A percentile compares a stretch with the other conserved stretches of the same genome.
phyloP scores from a whole-genome alignment of 2,329 filamentous ascomycete species.

The Curvularia eragrostidis region DNA sequence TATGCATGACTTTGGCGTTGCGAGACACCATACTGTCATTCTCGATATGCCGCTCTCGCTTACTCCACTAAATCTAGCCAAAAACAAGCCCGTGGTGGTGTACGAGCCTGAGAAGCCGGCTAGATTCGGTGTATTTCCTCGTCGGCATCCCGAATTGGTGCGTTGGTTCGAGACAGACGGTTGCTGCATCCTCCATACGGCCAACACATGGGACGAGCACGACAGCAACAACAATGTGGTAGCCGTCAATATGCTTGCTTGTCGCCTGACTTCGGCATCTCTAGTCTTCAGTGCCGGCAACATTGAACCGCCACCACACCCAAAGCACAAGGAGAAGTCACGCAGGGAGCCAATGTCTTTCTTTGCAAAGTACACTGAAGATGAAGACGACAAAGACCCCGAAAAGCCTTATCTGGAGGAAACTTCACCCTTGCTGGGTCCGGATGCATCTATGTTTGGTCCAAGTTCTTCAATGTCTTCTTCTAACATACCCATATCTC shows the following conservation, averaged over 20 bases:
- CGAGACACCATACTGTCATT: conserved; percentile 67
- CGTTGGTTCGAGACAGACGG: conserved; percentile 72
- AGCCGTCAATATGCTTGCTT: conserved; percentile 69
- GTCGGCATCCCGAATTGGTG: conserved; percentile 63
- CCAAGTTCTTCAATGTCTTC: conserved; percentile 17
- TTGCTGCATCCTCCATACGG: conserved; percentile 75
- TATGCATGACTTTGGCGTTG: conserved; percentile 80
- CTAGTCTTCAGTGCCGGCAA: conserved; percentile 71
- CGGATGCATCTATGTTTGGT: conserved; percentile 1
- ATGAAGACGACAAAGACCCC: conserved; percentile 30
- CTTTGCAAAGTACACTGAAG: conserved; percentile 55
- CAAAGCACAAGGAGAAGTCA: conserved; percentile 15
- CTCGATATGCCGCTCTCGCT: conserved; percentile 72
- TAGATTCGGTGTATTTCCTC: conserved; percentile 72
- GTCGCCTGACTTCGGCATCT: conserved; percentile 70
- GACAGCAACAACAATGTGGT: conserved; percentile 40
- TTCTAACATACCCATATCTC: conserved; percentile 31
- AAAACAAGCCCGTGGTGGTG: conserved; percentile 63
- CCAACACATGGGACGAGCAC: conserved; percentile 70
- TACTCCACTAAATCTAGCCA: conserved; percentile 66
- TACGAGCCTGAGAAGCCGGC: conserved; percentile 66
- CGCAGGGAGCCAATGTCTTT: conserved; percentile 52
- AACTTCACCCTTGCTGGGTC: conserved; percentile 28
- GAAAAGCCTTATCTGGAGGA: conserved; percentile 40
- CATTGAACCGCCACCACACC: conserved; percentile 59